Percentiles rank a stretch among this genome's conserved stretches.
phyloP scores from a whole-genome alignment of 495 filamentous ascomycete genomes.

The Gamarada debralockiae region DNA sequence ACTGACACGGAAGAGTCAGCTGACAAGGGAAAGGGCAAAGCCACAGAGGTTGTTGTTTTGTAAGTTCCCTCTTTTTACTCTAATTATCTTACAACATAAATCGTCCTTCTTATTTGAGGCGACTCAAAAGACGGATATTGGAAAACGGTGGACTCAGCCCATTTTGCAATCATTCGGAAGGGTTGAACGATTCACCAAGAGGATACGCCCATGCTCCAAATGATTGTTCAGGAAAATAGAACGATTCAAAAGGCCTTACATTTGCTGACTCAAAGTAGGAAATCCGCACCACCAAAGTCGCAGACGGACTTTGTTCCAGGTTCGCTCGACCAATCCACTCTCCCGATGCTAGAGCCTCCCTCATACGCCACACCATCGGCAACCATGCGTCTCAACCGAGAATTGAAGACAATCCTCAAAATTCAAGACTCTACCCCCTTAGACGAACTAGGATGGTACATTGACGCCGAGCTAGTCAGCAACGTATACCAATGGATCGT shows the following conservation, averaged over 20 bases:
- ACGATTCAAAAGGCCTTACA: not conserved
- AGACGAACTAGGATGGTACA: conserved; percentile 81
- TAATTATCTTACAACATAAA: not conserved
- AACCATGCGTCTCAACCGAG: conserved; percentile 57
- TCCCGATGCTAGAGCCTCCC: conserved; percentile 60
- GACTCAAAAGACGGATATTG: no score
- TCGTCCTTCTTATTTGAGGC: no score
- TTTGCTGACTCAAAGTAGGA: conserved; percentile 7
- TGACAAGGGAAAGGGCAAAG: conserved; percentile 9
- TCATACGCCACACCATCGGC: conserved; percentile 63
- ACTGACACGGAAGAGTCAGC: conserved; percentile 24
- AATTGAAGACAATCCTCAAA: conserved; percentile 57
- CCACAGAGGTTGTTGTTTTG: not conserved
- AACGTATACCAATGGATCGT: conserved; percentile 95
- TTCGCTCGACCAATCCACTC: conserved; percentile 46
- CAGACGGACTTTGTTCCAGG: conserved; percentile 66
- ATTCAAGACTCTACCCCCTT: conserved; percentile 59
- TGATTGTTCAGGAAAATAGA: no score
- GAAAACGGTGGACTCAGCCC: no score
- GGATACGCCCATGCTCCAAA: no score
- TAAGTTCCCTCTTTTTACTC: not conserved
- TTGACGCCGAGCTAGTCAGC: conserved; percentile 48
- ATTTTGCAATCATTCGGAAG: no score
- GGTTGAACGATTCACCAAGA: no score
- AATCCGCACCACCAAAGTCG: conserved; percentile 5